phyloP scores from a whole-genome alignment of 495 filamentous ascomycete genomes.

The Cenococcum geophilum region DNA sequence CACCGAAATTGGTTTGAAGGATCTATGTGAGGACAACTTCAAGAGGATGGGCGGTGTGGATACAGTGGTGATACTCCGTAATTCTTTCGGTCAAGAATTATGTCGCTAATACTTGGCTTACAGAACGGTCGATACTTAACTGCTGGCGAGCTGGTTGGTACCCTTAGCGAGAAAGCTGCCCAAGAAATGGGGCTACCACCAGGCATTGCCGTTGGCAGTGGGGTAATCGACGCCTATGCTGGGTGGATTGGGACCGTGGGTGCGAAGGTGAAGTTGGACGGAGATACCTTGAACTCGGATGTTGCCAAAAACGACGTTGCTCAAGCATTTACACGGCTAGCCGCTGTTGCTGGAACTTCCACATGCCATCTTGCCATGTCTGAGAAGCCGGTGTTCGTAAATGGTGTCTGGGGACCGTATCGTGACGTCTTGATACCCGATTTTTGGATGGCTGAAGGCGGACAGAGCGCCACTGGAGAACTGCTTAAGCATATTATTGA shows the following conservation, averaged over 20 bases:
- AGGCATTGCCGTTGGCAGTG: constrained; percentile 87
- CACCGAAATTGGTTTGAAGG: constrained; percentile 70
- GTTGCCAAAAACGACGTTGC: constrained; percentile 67
- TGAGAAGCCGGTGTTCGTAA: constrained; percentile 78
- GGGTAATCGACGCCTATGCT: constrained; percentile 97
- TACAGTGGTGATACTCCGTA: constrained; percentile 63
- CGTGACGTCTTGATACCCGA: constrained; percentile 84
- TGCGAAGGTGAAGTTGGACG: constrained; percentile 70
- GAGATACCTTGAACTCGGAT: constrained; percentile 53
- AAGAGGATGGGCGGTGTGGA: constrained; percentile 89
- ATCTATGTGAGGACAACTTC: constrained; percentile 78
- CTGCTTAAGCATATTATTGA: constrained; percentile 88
- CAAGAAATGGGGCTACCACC: constrained; percentile 75
- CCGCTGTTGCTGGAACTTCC: constrained; percentile 93
- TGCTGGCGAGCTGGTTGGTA: constrained; percentile 83
- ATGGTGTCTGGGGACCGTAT: constrained; percentile 95
- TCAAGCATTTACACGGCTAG: constrained; percentile 89
- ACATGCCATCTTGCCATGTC: constrained; percentile 98
- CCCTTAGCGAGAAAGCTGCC: constrained; percentile 75
- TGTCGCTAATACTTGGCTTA: constrained; percentile 28
- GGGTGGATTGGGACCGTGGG: constrained; percentile 99
- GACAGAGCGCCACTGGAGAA: constrained; percentile 91
- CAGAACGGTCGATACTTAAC: constrained; percentile 88
- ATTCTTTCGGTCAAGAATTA: constrained; percentile 13
- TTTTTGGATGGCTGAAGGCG: constrained; percentile 95